Percentiles rank a stretch among this genome's conserved stretches.
Conservation (phyloP, 176 grass and related monocot species). For the Olyra latifolia region DNA sequence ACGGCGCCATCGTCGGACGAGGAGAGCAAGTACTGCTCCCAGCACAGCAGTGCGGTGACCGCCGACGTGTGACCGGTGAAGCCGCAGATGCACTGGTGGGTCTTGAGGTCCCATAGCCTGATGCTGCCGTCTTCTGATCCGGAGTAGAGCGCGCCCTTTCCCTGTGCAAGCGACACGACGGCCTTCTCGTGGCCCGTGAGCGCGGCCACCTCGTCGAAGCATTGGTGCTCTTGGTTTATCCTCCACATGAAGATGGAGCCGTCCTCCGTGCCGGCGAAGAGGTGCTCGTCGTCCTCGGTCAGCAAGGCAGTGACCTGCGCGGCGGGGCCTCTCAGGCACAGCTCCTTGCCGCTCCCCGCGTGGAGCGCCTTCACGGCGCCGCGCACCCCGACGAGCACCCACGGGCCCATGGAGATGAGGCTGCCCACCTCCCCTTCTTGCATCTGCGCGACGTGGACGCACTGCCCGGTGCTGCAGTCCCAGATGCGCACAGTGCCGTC, state of each 20-base stretch:
- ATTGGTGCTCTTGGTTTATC: neutral
- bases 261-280: slow-evolving; percentile 28
- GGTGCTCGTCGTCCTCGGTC: neutral
- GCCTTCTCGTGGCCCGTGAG: neutral
- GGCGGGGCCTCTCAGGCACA: neutral
- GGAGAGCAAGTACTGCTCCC: slow-evolving; percentile 21
- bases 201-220: slow-evolving; percentile 19
- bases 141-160: slow-evolving; percentile 22
- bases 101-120: slow-evolving; percentile 20
- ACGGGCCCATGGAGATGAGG: slow-evolving; percentile 8
- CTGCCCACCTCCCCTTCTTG: neutral
- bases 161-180: slow-evolving; percentile 2
- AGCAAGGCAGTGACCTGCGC: neutral
- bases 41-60: slow-evolving; percentile 32
- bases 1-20: slow-evolving; percentile 20
- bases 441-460: neutral
- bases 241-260: slow-evolving; percentile 21
- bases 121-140: slow-evolving; percentile 1
- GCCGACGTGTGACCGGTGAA: neutral
- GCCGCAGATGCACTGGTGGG: neutral
- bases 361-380: slow-evolving; percentile 12
- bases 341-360: neutral
- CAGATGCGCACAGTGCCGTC: slow-evolving; percentile 29
- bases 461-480: slow-evolving; percentile 23
- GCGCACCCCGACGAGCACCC: neutral